These are phyloP conservation scores for Aspergillus aculeatus DNA, from an alignment of 2,329 filamentous ascomycete genomes.

Conservation along the genomic window DNA sequence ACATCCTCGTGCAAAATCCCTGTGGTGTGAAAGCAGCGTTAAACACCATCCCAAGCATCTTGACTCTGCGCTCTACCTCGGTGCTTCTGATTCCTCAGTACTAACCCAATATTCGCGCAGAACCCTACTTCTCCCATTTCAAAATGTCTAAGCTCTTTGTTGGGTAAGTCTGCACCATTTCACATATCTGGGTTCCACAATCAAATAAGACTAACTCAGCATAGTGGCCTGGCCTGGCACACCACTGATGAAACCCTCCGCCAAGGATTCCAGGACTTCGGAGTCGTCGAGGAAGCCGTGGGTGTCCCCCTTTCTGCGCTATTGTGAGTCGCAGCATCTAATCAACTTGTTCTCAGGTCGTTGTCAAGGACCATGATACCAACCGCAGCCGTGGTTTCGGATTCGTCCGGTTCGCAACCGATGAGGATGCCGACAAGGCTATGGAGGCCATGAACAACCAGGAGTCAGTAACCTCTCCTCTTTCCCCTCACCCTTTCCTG, in stretches of 20 bases:
- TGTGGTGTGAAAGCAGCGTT: no score
- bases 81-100: slow-evolving; percentile 2
- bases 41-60: no score
- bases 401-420: slow-evolving; percentile 77
- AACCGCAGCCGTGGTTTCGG: slow-evolving; percentile 96
- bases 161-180: slow-evolving; percentile 15
- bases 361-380: slow-evolving; percentile 96
- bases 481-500: slow-evolving; percentile 5
- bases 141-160: slow-evolving; percentile 85
- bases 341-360: slow-evolving; percentile 61
- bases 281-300: slow-evolving; percentile 91
- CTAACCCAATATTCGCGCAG: slow-evolving; percentile 3
- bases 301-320: slow-evolving; percentile 43
- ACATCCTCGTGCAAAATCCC: neutral
- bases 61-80: neutral
- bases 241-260: slow-evolving; percentile 86
- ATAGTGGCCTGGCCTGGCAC: slow-evolving; percentile 95
- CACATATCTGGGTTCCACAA: slow-evolving; percentile 9
- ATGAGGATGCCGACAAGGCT: slow-evolving; percentile 44
- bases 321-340: neutral
- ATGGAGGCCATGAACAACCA: slow-evolving; percentile 47
- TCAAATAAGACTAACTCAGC: slow-evolving; percentile 15
- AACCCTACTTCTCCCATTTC: slow-evolving; percentile 15
- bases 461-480: slow-evolving; percentile 63
- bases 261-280: slow-evolving; percentile 90